Evolutionary conservation across 202 grass and related monocot genomes (phyloP), one percentile per base, ranked within the genome.

Genomic region (Setaria italica): DNA sequence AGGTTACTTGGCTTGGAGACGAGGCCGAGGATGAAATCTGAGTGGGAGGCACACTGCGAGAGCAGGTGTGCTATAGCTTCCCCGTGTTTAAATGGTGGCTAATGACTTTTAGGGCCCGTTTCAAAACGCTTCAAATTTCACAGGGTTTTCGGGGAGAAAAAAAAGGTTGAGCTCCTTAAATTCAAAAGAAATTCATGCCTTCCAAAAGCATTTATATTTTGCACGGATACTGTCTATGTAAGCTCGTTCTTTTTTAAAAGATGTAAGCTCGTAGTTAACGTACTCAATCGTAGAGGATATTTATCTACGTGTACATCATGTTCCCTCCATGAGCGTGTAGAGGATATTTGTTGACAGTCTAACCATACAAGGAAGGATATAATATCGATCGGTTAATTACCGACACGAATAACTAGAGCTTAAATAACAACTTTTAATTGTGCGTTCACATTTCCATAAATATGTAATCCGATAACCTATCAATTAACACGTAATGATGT

Each of bases 1-100:
- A 15, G 54, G 78, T 80, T 80, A 20, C 78, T 80, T 69, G 78
- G 19, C 78, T 37, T 68, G 32, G 57, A 80, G 45, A 71, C n/a
- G 67, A 47, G n/a, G n/a, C 19, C 78, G 7, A 60, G 60, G 33
- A 81, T 81, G 64, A 69, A 81, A 81, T 81, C 78, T 80, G 78
- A 54, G 32, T 67, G 50, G 78, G 48, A 67, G 37, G 33, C 63
- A 68, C 78, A 55, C 19, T 25, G 63, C 60, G 5, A 47, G 59
- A 41, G 62, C 78, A 14, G 20, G 43, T 16, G 13, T 5, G 45
- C 0, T 25, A 9, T 14, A 64, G 7, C 45, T 37, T 69, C 7
- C 2, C 47, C 5, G 11, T 25, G 34, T 80, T 80, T 68, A 68
- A 80, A 80, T 66, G 2, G 41, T 14, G 0, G 62, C 48, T 53